Percentiles rank a stretch among this genome's conserved stretches.
phyloP scores from a whole-genome alignment of 108 stramenopile genomes.

The Stephanodiscus triporus region DNA sequence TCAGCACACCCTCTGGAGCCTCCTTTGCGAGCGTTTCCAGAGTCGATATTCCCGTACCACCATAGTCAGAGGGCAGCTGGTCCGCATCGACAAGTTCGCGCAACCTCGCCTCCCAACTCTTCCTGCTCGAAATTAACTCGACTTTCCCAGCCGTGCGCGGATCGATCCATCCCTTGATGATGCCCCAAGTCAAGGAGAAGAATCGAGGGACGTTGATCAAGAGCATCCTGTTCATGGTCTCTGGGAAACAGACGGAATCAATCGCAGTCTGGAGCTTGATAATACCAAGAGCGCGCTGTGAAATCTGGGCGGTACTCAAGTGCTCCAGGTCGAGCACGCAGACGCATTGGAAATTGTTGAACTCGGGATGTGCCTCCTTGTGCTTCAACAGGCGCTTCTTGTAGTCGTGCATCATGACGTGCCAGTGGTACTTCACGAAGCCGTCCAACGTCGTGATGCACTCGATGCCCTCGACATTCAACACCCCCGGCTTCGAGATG shows the following conservation, averaged over 20 bases:
- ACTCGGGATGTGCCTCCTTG: constrained; percentile 71
- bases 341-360: constrained; percentile 79
- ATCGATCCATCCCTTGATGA: constrained; percentile 89
- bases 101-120: constrained; percentile 67
- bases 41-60: constrained; percentile 69
- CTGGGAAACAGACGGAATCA: constrained; percentile 89
- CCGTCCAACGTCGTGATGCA: constrained; percentile 83
- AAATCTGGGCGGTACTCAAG: constrained; percentile 67
- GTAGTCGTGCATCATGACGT: constrained; percentile 86
- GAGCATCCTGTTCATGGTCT: constrained; percentile 81
- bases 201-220: constrained; percentile 87
- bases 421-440: constrained; percentile 86
- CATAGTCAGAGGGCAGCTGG: constrained; percentile 81
- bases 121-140: constrained; percentile 71
- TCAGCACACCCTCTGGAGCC: constrained; percentile 59
- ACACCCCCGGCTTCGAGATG: constrained; percentile 82
- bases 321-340: constrained; percentile 71
- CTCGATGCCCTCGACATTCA: constrained; percentile 80
- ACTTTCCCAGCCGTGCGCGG: constrained; percentile 82
- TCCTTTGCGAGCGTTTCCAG: constrained; percentile 60
- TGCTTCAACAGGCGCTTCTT: constrained; percentile 56
- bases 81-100: constrained; percentile 70
- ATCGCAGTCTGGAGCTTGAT: constrained; percentile 87
- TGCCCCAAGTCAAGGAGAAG: constrained; percentile 78
- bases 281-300: constrained; percentile 63